Conservation (phyloP, 2,329 filamentous ascomycete species). For the Thelonectria olida region DNA sequence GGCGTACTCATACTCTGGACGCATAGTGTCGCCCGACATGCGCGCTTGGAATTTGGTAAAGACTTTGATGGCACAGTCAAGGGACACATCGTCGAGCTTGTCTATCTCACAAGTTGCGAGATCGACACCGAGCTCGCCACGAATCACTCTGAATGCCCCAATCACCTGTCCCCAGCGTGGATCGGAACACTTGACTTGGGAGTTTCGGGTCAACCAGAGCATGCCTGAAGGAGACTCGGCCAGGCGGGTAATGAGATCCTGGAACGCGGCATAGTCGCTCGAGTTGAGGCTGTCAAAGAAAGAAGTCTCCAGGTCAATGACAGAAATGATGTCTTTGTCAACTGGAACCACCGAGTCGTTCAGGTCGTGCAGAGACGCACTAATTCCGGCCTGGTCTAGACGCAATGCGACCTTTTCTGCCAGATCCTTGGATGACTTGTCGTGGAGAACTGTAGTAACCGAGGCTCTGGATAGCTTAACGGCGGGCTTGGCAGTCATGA, state of each 20-base stretch:
- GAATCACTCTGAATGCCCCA: conserved; percentile 41
- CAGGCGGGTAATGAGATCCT: not conserved
- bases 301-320: not conserved
- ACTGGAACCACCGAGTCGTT: not conserved
- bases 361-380: not conserved
- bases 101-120: conserved; percentile 45
- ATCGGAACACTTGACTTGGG: conserved; percentile 38
- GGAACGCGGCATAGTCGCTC: not conserved
- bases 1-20: conserved; percentile 45
- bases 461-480: not conserved
- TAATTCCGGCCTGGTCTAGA: not conserved
- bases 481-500: not conserved
- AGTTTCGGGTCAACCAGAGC: conserved; percentile 44
- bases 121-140: conserved; percentile 39
- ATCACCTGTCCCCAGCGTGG: conserved; percentile 41
- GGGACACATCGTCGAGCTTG: conserved; percentile 28
- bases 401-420: not conserved
- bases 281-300: not conserved
- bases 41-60: conserved; percentile 33
- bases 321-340: not conserved
- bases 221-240: not conserved
- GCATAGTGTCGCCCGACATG: conserved; percentile 25
- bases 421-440: not conserved
- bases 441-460: not conserved
- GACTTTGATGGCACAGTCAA: conserved; percentile 23